Conservation (phyloP, 2,329 filamentous ascomycete species). For the Claviceps purpurea region DNA sequence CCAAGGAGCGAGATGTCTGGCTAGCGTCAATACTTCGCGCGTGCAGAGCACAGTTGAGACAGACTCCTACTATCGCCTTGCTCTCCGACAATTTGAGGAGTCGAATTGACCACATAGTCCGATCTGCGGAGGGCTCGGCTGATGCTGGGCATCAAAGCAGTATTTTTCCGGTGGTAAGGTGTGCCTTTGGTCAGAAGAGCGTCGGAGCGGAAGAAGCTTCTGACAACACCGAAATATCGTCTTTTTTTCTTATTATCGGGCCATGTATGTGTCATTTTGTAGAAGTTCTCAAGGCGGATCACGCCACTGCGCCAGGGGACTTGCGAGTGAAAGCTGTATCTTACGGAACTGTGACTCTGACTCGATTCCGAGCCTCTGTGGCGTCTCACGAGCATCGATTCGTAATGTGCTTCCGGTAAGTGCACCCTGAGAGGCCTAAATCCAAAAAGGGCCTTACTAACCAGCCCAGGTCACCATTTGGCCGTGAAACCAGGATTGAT, state of each 20-base stretch:
- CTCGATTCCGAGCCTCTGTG: slow-evolving; percentile 37
- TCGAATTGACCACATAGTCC: slow-evolving; percentile 33
- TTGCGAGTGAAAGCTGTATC: slow-evolving; percentile 34
- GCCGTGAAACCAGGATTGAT: slow-evolving; percentile 31
- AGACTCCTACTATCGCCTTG: slow-evolving; percentile 20
- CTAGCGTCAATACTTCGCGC: slow-evolving; percentile 32
- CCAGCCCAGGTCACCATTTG: slow-evolving; percentile 25
- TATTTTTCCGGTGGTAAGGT: slow-evolving; percentile 40
- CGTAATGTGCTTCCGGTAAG: slow-evolving; percentile 40
- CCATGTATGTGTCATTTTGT: slow-evolving; percentile 39
- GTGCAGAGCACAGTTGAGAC: slow-evolving; percentile 24
- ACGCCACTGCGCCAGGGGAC: slow-evolving; percentile 29
- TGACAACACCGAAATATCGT: slow-evolving; percentile 34
- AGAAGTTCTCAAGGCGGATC: slow-evolving; percentile 32
- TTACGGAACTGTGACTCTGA: slow-evolving; percentile 39
- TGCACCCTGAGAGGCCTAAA: background rate
- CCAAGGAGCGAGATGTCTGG: slow-evolving; percentile 36
- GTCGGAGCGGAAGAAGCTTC: slow-evolving; percentile 29
- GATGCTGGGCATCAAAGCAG: slow-evolving; percentile 17
- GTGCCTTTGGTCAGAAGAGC: slow-evolving; percentile 28
- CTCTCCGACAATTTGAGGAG: slow-evolving; percentile 33
- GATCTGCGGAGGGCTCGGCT: slow-evolving; percentile 24
- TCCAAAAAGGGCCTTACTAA: background rate
- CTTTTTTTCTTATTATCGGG: slow-evolving; percentile 41
- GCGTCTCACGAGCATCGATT: slow-evolving; percentile 41